Conservation (phyloP, 2,329 filamentous ascomycete genomes). For the Penicillium sclerotiorum region DNA sequence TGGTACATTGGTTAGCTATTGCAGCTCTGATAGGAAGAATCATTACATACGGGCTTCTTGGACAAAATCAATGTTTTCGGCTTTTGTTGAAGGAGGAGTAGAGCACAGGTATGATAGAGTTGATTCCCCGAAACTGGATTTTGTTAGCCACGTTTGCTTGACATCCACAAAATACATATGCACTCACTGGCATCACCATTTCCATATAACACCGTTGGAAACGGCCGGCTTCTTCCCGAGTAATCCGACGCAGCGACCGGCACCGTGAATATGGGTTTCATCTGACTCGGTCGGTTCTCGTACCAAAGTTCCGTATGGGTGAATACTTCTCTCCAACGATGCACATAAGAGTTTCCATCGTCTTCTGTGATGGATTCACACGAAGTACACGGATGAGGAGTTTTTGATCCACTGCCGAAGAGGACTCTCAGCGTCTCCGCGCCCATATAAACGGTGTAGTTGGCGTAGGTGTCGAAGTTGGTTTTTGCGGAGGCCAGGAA, state of each 20-base stretch:
- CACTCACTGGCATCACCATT: conserved; percentile 31
- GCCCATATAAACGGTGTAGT: conserved; percentile 54
- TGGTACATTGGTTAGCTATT: neutral
- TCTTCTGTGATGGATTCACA: conserved; percentile 22
- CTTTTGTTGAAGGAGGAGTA: conserved; percentile 35
- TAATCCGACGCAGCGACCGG: conserved; percentile 10
- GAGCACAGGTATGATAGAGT: conserved; percentile 34
- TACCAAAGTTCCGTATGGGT: conserved; percentile 48
- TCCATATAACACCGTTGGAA: conserved; percentile 31
- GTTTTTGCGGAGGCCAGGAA: conserved; percentile 29
- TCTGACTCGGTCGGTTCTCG: conserved; percentile 31
- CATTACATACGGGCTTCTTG: conserved; percentile 26
- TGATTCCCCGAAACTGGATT: conserved; percentile 37
- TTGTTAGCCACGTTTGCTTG: conserved; percentile 1
- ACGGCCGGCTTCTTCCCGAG: conserved; percentile 18
- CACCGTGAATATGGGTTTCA: conserved; percentile 30
- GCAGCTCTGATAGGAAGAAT: too few relatives aligned
- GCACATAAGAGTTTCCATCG: conserved; percentile 25
- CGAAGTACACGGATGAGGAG: conserved; percentile 16
- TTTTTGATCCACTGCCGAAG: conserved; percentile 18
- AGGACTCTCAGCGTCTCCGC: conserved; percentile 50
- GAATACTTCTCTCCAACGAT: conserved; percentile 45
- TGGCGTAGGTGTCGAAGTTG: conserved; percentile 53
- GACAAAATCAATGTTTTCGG: conserved; percentile 27
- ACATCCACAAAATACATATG: neutral